Base-by-base conservation (phyloP, 1,139 yeast genomes). In the Yamadazyma songkhlaensis region DNA sequence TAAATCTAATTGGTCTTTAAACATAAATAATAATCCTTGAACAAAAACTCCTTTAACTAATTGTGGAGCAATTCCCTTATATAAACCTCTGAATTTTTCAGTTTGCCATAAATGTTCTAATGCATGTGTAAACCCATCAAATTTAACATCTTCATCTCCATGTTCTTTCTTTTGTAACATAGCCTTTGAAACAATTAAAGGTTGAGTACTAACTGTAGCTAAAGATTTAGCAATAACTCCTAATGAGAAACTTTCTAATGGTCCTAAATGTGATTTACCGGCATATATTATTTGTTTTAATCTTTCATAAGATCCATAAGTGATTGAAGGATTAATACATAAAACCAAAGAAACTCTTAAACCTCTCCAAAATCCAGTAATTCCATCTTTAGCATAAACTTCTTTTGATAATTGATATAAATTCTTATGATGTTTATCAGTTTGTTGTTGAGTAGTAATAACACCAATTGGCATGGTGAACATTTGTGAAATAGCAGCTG, bases 401-500 rank as follows among this genome's bases (percentile, higher is more conserved):
- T 80, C 79, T 42, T 68, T 63, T 23, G 80, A 74, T 36, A 83
- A 70, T 37, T 65, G 64, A 25, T 64, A 41, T 44, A 81, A 68
- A 20, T 72, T 60, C 40, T 61, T 62, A 37, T 65, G 70, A 11
- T 56, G 51, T 46, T 66, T 66, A 43, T 72, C 69, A 22, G 89
- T 82, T 63, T 87, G 96, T 57, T 87, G 95, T 52, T 84, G 83
- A 9, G 96, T 86, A 12, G 95, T 83, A 34, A 87, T 76, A 10
- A 87, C 94, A 17, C 84, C 78, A 40, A 87, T 81, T 10, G 96
- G 96, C 64, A 82, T 82, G 22, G 95, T 86, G 59, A 86, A 82
- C 43, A 86, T 49, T 59, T 87, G 95, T 5, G 95, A 87, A 30
- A 86, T 68, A 0, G 94, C 88, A 6, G 95, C 96, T 3, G 96